These are phyloP conservation scores for Capsella bursapastoris DNA, from an alignment of 345 rosid genomes.

Conservation along the genomic window DNA sequence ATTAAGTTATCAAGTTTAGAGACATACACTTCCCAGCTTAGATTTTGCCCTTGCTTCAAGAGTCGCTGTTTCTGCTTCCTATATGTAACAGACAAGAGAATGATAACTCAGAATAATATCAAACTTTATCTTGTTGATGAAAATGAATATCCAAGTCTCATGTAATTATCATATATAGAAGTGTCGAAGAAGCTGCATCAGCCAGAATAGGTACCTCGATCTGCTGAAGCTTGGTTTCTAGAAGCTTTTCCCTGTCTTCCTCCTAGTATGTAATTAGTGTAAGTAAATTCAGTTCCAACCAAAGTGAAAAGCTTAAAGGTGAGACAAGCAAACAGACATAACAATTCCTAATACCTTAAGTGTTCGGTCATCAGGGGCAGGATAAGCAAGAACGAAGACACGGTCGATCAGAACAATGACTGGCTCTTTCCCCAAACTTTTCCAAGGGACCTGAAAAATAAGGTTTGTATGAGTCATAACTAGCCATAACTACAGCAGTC, in stretches of 20 bases:
- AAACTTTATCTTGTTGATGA: conserved; percentile 24
- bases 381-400: conserved; percentile 87
- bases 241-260: conserved; percentile 81
- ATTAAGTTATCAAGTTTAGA: conserved; percentile 33
- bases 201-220: conserved; percentile 65
- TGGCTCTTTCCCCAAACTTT: conserved; percentile 95
- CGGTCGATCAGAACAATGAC: conserved; percentile 94
- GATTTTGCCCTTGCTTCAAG: conserved; percentile 87
- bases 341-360: conserved; percentile 53
- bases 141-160: conserved; percentile 19
- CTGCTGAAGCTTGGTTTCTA: conserved; percentile 90
- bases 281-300: conserved; percentile 26
- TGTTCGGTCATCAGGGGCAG: conserved; percentile 66
- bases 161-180: conserved; percentile 6
- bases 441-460: conserved; percentile 89
- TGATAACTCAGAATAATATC: conserved; percentile 29
- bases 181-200: conserved; percentile 27
- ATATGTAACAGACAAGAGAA: conserved; percentile 38
- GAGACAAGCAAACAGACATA: conserved; percentile 26
- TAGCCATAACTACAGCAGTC: conserved; percentile 15
- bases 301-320: conserved; percentile 18
- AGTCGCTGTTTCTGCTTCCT: conserved; percentile 94
- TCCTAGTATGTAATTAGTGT: conserved; percentile 54
- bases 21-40: conserved; percentile 81
- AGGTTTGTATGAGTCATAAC: conserved; percentile 15